Percentiles rank a stretch among this genome's conserved stretches.
Evolutionary conservation across 148 eudicot genomes (phyloP).

Genomic region (Dysphania ambrosioides): DNA sequence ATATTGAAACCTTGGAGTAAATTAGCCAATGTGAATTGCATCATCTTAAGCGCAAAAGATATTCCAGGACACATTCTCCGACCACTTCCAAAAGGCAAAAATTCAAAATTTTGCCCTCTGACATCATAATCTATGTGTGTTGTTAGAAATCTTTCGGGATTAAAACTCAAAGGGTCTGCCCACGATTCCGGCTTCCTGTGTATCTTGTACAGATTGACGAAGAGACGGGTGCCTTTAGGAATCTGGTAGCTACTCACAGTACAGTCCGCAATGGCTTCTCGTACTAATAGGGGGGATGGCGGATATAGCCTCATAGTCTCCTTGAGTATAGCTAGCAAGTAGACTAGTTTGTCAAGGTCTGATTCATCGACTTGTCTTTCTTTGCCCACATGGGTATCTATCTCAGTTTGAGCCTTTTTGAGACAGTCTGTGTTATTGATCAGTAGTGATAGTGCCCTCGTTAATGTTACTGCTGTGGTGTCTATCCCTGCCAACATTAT

Average conservation of each 20-base stretch:
- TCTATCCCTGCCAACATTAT: constrained; percentile 27
- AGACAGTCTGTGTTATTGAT: constrained; percentile 23
- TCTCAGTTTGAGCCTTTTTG: constrained; percentile 27
- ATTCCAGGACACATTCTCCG: constrained; percentile 23
- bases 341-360: constrained; percentile 21
- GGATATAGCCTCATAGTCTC: constrained; percentile 24
- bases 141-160: constrained; percentile 28
- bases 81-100: constrained; percentile 25
- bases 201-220: constrained; percentile 20
- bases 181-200: constrained; percentile 22
- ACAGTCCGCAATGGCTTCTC: constrained; percentile 19
- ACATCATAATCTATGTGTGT: constrained; percentile 21
- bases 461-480: constrained; percentile 25
- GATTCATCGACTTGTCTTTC: constrained; percentile 22
- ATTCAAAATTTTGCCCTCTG: constrained; percentile 13
- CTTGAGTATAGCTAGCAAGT: constrained; percentile 23
- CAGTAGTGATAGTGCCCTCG: constrained; percentile 31
- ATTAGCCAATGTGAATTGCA: constrained; percentile 23
- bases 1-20: constrained; percentile 27
- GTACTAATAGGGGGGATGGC: constrained; percentile 7
- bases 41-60: constrained; percentile 12
- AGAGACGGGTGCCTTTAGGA: constrained; percentile 17
- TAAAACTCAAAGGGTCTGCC: constrained; percentile 15
- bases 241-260: constrained; percentile 19
- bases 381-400: constrained; percentile 29